phyloP scores from a whole-genome alignment of 176 grass and related monocot genomes.

The Alloteropsis semialata region DNA sequence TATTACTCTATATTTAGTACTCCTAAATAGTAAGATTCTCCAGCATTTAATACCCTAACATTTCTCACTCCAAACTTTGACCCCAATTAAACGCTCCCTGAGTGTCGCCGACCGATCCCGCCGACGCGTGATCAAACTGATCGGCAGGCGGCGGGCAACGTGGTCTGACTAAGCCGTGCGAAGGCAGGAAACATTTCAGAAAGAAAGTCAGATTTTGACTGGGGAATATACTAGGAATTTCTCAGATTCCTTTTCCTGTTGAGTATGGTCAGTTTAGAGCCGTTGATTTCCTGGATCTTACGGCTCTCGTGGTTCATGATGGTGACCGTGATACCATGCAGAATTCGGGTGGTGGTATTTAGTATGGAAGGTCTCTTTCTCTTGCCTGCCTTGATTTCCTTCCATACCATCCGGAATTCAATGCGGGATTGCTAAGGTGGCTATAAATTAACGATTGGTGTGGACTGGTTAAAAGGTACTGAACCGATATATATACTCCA shows the following conservation, averaged over 20 bases:
- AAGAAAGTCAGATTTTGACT: not conserved
- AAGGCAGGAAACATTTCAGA: not conserved
- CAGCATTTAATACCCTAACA: no score
- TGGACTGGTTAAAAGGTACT: not conserved
- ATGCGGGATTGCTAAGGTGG: not conserved
- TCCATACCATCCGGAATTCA: not conserved
- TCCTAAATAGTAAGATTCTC: no score
- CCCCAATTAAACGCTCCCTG: no score
- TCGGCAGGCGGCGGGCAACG: conserved; percentile 12
- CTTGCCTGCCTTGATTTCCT: not conserved
- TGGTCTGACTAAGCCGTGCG: conserved; percentile 12
- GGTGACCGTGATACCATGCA: not conserved
- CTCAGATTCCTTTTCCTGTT: not conserved
- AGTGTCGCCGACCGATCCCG: not conserved
- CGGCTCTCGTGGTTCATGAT: not conserved
- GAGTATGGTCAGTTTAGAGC: not conserved
- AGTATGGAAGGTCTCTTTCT: not conserved
- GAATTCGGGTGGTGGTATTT: not conserved
- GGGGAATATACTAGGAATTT: not conserved
- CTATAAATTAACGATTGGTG: not conserved
- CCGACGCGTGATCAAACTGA: not conserved
- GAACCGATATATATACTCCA: no score
- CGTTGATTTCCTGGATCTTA: not conserved
- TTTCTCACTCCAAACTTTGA: no score
- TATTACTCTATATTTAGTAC: no score